Conservation (phyloP, 2,329 filamentous ascomycete genomes). For the Sporothrix curviconia region DNA sequence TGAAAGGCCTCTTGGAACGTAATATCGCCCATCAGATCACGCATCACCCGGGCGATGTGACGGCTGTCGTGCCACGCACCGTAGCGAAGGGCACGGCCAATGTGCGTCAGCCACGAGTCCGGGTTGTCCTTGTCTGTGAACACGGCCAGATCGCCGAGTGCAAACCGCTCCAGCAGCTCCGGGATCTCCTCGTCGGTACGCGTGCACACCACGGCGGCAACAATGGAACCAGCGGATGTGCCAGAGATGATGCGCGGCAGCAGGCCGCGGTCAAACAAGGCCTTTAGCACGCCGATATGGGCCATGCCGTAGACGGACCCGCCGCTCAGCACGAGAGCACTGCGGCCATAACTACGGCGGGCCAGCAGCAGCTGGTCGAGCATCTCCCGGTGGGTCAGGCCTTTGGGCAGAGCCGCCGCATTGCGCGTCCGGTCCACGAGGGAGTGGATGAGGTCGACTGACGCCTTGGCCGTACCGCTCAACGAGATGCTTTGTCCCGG, state of each 20-base stretch:
- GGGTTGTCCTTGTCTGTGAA: conserved; percentile 58
- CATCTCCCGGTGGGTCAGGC: conserved; percentile 51
- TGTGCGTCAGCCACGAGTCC: conserved; percentile 61
- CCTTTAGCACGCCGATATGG: conserved; percentile 81
- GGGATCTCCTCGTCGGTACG: conserved; percentile 74
- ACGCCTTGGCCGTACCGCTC: conserved; percentile 80
- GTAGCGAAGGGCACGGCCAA: conserved; percentile 69
- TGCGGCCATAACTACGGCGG: conserved; percentile 77
- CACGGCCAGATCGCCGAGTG: conserved; percentile 72
- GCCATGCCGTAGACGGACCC: conserved; percentile 89
- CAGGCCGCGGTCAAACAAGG: conserved; percentile 65
- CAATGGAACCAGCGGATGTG: conserved; percentile 80
- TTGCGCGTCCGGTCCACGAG: conserved; percentile 54
- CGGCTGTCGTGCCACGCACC: conserved; percentile 80
- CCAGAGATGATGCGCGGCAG: conserved; percentile 83
- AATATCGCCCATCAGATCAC: conserved; percentile 71
- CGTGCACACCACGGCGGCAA: conserved; percentile 72
- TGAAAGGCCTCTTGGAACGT: conserved; percentile 96
- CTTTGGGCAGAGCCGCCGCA: conserved; percentile 40
- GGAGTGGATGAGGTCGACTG: conserved; percentile 64
- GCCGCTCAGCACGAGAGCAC: conserved; percentile 73
- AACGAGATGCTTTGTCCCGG: conserved; percentile 80
- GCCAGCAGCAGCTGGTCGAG: conserved; percentile 65
- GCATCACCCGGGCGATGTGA: conserved; percentile 76
- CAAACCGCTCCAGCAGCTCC: conserved; percentile 60